Percentiles rank a stretch among this genome's conserved stretches.
Evolutionary conservation across 257 asterid species (phyloP).

Genomic region (Gentiana dahurica): DNA sequence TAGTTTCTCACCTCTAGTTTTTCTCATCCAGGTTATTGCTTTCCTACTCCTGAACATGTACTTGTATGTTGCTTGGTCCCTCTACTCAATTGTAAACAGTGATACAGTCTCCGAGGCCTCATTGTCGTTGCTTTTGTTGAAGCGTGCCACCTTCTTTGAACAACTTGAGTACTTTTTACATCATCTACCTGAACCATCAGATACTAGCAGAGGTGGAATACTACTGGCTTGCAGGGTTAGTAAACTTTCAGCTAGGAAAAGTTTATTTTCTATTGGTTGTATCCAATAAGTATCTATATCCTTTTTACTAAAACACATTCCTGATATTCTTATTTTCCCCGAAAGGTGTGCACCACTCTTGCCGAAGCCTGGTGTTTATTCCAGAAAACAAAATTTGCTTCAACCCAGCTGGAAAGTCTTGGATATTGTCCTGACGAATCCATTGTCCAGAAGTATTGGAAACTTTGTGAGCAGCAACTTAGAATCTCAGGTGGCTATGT

Average conservation of each 20-base stretch:
- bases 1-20: too few species aligned
- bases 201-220: conserved; percentile 35
- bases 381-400: conserved; percentile 48
- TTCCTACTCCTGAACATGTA: conserved; percentile 92
- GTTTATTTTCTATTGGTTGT: neutral
- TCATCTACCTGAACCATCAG: conserved; percentile 26
- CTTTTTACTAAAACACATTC: conserved; percentile 9
- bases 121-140: conserved; percentile 45
- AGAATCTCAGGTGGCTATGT: conserved; percentile 51
- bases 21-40: conserved; percentile 48
- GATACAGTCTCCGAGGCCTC: conserved; percentile 62
- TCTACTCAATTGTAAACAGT: conserved; percentile 47
- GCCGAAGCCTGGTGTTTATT: conserved; percentile 87
- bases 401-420: conserved; percentile 57
- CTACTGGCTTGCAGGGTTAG: conserved; percentile 77
- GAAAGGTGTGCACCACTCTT: conserved; percentile 64
- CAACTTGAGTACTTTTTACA: conserved; percentile 63
- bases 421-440: conserved; percentile 58
- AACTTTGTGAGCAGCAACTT: conserved; percentile 67
- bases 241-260: conserved; percentile 8
- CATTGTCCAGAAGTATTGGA: conserved; percentile 65
- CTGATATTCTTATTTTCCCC: conserved; percentile 12
- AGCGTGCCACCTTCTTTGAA: conserved; percentile 63
- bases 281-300: neutral
- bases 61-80: conserved; percentile 87